A percentile compares a stretch with the other conserved stretches of the same genome.
Evolutionary conservation across 106 monocot species (phyloP).

Genomic region (Dendrobium nobile): DNA sequence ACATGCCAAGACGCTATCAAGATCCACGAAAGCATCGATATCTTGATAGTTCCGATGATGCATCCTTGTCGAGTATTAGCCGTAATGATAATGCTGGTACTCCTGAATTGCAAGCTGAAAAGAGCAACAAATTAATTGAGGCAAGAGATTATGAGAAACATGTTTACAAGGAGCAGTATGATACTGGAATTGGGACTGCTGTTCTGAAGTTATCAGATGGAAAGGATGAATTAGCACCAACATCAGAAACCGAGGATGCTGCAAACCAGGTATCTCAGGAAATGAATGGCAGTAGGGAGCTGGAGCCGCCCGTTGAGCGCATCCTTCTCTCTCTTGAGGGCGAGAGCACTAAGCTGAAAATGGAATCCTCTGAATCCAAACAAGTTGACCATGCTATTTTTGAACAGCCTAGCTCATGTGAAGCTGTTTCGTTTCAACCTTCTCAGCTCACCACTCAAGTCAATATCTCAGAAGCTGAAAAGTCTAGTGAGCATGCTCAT

Average conservation of each 20-base stretch:
- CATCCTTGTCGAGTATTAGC: constrained; percentile 1
- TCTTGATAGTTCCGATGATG: constrained; percentile 7
- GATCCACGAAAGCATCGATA: constrained; percentile 23
- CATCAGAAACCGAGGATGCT: constrained; percentile 6
- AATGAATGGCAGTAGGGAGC: neutral
- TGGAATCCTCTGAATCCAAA: constrained; percentile 7
- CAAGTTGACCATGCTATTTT: neutral
- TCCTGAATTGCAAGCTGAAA: neutral
- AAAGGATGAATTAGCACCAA: constrained; percentile 8
- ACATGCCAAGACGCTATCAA: constrained; percentile 21
- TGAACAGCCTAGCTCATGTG: constrained; percentile 4
- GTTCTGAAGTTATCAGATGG: constrained; percentile 6
- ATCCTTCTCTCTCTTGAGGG: neutral
- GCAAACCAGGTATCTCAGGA: constrained; percentile 3
- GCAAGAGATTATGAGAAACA: constrained; percentile 10
- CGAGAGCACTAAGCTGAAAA: neutral
- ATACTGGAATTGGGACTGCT: neutral
- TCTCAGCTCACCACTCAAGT: neutral
- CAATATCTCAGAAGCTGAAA: constrained; percentile 9
- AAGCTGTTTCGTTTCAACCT: constrained; percentile 3
- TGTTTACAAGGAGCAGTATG: constrained; percentile 7
- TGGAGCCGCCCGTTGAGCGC: constrained; percentile 8
- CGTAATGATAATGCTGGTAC: constrained; percentile 1
- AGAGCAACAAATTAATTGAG: neutral
- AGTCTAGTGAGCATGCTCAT: neutral